phyloP scores from a whole-genome alignment of 345 rosid genomes.

The Euphorbia lathyris region DNA sequence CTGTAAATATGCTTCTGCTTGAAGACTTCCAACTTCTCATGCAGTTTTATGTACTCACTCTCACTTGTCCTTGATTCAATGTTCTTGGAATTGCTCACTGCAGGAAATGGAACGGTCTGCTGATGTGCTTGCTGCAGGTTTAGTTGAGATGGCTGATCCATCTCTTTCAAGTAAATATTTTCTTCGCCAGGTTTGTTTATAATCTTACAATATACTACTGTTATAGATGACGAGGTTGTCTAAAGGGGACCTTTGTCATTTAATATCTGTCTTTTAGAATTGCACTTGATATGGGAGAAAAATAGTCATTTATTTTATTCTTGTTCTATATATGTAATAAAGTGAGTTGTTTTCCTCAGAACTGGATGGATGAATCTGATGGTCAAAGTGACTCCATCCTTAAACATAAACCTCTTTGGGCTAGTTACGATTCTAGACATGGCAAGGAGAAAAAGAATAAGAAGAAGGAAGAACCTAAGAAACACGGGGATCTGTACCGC shows the following conservation, averaged over 20 bases:
- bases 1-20: not conserved
- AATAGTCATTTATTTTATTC: not conserved
- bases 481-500: slow-evolving; percentile 69
- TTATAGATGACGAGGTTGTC: not conserved
- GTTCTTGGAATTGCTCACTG: slow-evolving; percentile 20
- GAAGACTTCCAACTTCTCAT: not conserved
- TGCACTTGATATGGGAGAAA: not conserved
- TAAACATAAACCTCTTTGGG: slow-evolving; percentile 97
- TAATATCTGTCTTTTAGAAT: not conserved
- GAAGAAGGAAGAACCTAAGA: slow-evolving; percentile 48
- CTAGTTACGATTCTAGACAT: slow-evolving; percentile 47
- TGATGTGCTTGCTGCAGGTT: slow-evolving; percentile 97
- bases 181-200: slow-evolving; percentile 75
- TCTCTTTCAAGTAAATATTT: slow-evolving; percentile 85
- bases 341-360: slow-evolving; percentile 42
- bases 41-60: not conserved
- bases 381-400: slow-evolving; percentile 72
- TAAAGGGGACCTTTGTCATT: not conserved
- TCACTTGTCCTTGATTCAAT: slow-evolving; percentile 2
- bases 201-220: slow-evolving; percentile 13
- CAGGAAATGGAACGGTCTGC: slow-evolving; percentile 98
- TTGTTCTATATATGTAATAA: slow-evolving; percentile 17
- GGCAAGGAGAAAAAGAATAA: slow-evolving; percentile 48
- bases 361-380: slow-evolving; percentile 78
- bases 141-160: slow-evolving; percentile 94